Evolutionary conservation across 225 moss, liverwort and hornwort genomes (phyloP), one percentile per base, ranked within the genome.

Genomic region (Rhytidiadelphus loreus): DNA sequence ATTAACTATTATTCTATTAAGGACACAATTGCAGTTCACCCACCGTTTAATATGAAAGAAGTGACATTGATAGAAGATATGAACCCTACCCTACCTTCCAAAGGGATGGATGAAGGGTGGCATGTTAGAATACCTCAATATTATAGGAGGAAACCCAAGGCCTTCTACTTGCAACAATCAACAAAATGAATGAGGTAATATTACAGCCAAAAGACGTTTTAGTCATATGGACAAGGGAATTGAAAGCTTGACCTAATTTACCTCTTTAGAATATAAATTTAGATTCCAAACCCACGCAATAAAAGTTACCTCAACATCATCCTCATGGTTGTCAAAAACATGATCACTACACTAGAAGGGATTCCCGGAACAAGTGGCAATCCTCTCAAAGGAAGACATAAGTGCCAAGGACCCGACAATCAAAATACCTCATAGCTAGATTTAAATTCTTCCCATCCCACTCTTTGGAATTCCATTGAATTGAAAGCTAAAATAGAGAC

Each of bases 121-220:
- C 1, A 48, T 0, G 29, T 73, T 0, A 11, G 1, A 3, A 12
- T 48, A 19, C 2, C 1, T 1, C 7, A 30, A 32, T 4, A 48
- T 0, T 0, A 2, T 2, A 48, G 7, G 18, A 48, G 2, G 12
- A 2, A 48, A 72, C 0, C 2, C 6, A 17, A 44, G 6, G 16
- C 9, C 14, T 1, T 25, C 4, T 44, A 44, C 8, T 28, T 0
- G 16, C 44, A 71, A 26, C 4, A 43, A 5, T 26, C 28, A 43
- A 43, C 26, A 43, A 41, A 16, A 16, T 1, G 29, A 72, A 29
- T 46, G 11, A 29, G 4, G 0, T 10, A 46, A 29, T 3, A 44
- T 29, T 3, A 24, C 71, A 72, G 28, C 29, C 10, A 30, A 48
- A 18, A 46, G 19, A 74, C 7, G 48, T 19, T 48, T 30, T 4